Evolutionary conservation across 108 stramenopile genomes (phyloP).

Genomic region (Skeletonema potamos): DNA sequence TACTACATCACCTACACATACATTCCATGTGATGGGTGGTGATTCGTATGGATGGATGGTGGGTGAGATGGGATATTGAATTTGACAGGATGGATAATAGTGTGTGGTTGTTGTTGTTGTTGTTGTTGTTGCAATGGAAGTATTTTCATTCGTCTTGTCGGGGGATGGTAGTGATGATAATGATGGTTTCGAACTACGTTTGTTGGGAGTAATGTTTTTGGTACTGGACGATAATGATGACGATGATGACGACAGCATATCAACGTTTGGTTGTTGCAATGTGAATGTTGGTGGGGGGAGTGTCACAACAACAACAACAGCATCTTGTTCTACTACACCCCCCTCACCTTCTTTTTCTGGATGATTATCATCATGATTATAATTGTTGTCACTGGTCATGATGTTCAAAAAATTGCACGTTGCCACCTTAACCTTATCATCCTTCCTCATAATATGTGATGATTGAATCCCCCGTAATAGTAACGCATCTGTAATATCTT

Average conservation of each 20-base stretch:
- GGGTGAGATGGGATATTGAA: not conserved
- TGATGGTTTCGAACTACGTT: too few relatives aligned
- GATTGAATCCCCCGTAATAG: constrained; percentile 7
- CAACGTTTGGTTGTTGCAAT: not conserved
- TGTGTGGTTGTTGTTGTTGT: not conserved
- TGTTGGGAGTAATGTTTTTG: too few relatives aligned
- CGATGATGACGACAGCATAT: too few relatives aligned
- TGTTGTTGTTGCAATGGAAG: not conserved
- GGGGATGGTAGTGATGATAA: too few relatives aligned
- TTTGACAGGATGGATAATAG: not conserved
- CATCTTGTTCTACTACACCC: not conserved
- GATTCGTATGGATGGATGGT: constrained; percentile 6
- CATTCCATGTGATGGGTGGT: constrained; percentile 11
- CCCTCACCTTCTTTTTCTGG: too few relatives aligned
- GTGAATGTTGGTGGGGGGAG: not conserved
- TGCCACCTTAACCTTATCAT: not conserved
- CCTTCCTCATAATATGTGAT: not conserved
- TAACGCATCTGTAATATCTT: not conserved
- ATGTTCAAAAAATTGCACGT: constrained; percentile 1
- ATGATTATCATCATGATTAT: too few relatives aligned
- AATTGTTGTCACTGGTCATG: not conserved
- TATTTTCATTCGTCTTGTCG: too few relatives aligned
- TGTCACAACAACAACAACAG: not conserved
- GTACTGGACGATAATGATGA: too few relatives aligned
- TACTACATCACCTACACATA: constrained; percentile 41